Evolutionary conservation across 2,329 filamentous ascomycete genomes (phyloP).

Genomic region (Pseudocercospora pini-densiflorae): DNA sequence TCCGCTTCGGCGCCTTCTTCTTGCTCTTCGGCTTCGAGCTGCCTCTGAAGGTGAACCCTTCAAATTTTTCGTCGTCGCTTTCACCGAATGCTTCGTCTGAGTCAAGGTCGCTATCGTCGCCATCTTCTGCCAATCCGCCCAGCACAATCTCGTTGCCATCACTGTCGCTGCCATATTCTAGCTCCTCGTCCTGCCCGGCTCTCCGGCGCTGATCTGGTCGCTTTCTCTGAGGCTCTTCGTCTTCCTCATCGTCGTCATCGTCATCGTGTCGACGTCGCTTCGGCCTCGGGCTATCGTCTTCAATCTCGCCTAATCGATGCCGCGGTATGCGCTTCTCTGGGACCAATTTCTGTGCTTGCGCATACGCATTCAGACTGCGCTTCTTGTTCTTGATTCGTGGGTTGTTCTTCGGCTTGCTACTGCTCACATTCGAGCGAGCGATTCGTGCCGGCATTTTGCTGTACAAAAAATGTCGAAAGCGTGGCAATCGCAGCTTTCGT

Average conservation of each 20-base stretch:
- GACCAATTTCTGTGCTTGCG: constrained; percentile 63
- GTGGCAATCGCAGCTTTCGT: constrained; percentile 1
- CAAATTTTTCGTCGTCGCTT: constrained; percentile 84
- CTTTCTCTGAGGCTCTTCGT: constrained; percentile 39
- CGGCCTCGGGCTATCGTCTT: constrained; percentile 48
- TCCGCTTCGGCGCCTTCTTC: constrained; percentile 40
- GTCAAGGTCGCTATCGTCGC: constrained; percentile 71
- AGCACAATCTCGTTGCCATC: constrained; percentile 86
- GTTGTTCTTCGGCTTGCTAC: constrained; percentile 39
- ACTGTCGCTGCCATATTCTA: constrained; percentile 79
- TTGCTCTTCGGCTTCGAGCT: constrained; percentile 58
- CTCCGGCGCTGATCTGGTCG: constrained; percentile 34
- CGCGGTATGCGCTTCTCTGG: constrained; percentile 60
- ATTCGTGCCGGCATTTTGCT: constrained; percentile 51
- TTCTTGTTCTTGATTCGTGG: constrained; percentile 54
- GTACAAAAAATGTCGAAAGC: not conserved
- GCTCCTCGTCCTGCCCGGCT: constrained; percentile 46
- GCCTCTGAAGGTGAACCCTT: constrained; percentile 72
- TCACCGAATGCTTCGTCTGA: constrained; percentile 85
- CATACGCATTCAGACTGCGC: constrained; percentile 64
- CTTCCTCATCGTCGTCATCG: constrained; percentile 54
- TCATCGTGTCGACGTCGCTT: constrained; percentile 51
- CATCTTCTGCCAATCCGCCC: constrained; percentile 66
- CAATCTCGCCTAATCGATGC: constrained; percentile 63
- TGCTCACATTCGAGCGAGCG: constrained; percentile 41